Conservation (phyloP, 208 protist genomes). For the Crithidia expoeki region DNA sequence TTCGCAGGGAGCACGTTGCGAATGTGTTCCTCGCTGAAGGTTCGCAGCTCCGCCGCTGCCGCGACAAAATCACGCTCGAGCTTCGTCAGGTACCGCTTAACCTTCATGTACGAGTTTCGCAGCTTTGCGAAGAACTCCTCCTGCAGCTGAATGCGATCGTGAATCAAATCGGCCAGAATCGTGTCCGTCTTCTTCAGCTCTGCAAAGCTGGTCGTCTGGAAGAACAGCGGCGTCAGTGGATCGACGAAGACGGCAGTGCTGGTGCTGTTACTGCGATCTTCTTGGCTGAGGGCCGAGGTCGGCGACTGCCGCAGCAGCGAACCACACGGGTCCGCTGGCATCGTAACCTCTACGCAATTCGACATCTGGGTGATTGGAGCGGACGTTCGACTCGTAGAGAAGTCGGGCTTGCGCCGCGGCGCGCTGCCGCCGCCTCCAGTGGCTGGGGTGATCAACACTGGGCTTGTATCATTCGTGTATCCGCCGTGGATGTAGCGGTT, state of each 20-base stretch:
- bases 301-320: background rate
- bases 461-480: constrained; percentile 4
- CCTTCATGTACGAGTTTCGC: constrained; percentile 55
- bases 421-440: too few relatives aligned
- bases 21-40: constrained; percentile 66
- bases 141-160: constrained; percentile 41
- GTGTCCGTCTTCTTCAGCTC: constrained; percentile 24
- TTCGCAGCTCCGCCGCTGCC: constrained; percentile 46
- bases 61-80: constrained; percentile 54
- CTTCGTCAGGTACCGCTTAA: constrained; percentile 54
- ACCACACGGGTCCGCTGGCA: background rate
- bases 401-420: constrained; percentile 7
- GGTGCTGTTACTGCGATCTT: background rate
- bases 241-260: constrained; percentile 21
- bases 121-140: constrained; percentile 74
- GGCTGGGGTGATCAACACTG: background rate
- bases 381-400: constrained; percentile 9
- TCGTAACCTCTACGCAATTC: background rate
- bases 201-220: constrained; percentile 17
- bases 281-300: background rate
- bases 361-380: constrained; percentile 23
- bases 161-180: constrained; percentile 30
- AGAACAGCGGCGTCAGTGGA: constrained; percentile 27
- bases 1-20: constrained; percentile 33
- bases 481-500: constrained; percentile 21